A percentile compares a stretch with the other conserved stretches of the same genome.
phyloP scores from a whole-genome alignment of 2,329 filamentous ascomycete species.

The Biscogniauxia marginata region DNA sequence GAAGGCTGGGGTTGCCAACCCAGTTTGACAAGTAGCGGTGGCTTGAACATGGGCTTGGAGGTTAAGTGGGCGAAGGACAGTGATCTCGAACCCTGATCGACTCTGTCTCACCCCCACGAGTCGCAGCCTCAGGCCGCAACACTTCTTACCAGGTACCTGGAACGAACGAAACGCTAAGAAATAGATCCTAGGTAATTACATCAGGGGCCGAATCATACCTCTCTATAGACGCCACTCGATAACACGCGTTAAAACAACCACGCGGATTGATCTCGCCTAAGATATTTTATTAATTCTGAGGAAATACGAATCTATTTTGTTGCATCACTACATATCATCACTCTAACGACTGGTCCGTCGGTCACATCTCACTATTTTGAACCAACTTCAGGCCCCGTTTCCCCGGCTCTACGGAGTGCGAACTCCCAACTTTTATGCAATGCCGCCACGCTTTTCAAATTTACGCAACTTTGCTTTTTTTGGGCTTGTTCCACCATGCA shows the following conservation, averaged over 20 bases:
- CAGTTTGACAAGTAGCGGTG: slow-evolving; percentile 1
- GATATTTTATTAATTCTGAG: too few relatives aligned
- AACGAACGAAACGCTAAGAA: not conserved
- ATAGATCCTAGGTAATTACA: too few relatives aligned
- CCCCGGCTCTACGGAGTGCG: slow-evolving; percentile 3
- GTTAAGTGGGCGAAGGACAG: slow-evolving; percentile 4
- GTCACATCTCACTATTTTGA: slow-evolving; percentile 5
- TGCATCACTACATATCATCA: slow-evolving; percentile 4
- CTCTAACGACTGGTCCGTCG: not conserved
- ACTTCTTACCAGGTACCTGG: slow-evolving; percentile 17
- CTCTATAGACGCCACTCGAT: not conserved
- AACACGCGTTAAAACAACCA: not conserved
- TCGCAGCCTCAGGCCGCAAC: not conserved
- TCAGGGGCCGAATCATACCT: not conserved
- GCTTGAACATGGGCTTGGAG: not conserved
- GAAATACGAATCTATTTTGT: too few relatives aligned
- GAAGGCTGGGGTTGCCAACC: not conserved
- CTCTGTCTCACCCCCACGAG: slow-evolving; percentile 12
- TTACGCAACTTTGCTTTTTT: slow-evolving; percentile 2
- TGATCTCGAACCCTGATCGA: slow-evolving; percentile 15
- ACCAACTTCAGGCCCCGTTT: slow-evolving; percentile 6
- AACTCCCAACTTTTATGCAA: slow-evolving; percentile 2
- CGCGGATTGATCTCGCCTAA: slow-evolving; percentile 4
- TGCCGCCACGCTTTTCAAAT: slow-evolving; percentile 4
- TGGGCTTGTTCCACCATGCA: not conserved